These are phyloP conservation scores for Phoma herbarum DNA, from an alignment of 2,329 filamentous ascomycete species.

Conservation along the genomic window DNA sequence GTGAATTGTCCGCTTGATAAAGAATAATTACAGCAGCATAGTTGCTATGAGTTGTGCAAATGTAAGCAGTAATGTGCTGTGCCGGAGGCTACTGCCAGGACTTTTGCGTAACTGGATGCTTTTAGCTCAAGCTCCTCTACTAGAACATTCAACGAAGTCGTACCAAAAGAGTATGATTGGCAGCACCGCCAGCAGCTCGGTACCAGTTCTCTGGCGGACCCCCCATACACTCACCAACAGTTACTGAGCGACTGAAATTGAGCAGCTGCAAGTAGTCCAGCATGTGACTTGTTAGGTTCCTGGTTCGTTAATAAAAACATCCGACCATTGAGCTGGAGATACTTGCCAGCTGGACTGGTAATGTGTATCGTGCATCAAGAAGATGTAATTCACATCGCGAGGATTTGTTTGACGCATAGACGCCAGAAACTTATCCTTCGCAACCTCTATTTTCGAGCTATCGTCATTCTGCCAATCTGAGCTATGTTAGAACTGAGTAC, in stretches of 20 bases:
- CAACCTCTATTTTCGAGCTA: not conserved
- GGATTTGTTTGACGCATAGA: not conserved
- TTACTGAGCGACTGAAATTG: not conserved
- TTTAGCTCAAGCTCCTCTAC: not conserved
- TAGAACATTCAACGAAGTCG: not conserved
- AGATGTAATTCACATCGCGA: not conserved
- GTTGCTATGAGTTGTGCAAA: not conserved
- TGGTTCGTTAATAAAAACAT: not conserved
- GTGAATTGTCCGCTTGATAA: not conserved
- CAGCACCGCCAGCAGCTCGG: not conserved
- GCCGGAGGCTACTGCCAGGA: not conserved
- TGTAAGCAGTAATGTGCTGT: not conserved
- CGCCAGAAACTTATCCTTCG: not conserved
- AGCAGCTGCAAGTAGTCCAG: not conserved
- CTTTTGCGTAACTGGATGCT: not conserved
- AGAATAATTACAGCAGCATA: not conserved
- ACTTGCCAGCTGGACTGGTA: not conserved
- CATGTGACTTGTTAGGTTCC: not conserved
- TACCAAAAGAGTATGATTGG: not conserved
- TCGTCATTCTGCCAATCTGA: not conserved
- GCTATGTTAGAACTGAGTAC: not conserved
- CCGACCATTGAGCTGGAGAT: not conserved
- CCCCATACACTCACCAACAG: not conserved
- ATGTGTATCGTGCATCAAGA: not conserved
- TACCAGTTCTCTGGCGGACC: not conserved